These are phyloP conservation scores for Endoconidiophora polonica DNA, from an alignment of 2,329 filamentous ascomycete genomes.

Conservation along the genomic window DNA sequence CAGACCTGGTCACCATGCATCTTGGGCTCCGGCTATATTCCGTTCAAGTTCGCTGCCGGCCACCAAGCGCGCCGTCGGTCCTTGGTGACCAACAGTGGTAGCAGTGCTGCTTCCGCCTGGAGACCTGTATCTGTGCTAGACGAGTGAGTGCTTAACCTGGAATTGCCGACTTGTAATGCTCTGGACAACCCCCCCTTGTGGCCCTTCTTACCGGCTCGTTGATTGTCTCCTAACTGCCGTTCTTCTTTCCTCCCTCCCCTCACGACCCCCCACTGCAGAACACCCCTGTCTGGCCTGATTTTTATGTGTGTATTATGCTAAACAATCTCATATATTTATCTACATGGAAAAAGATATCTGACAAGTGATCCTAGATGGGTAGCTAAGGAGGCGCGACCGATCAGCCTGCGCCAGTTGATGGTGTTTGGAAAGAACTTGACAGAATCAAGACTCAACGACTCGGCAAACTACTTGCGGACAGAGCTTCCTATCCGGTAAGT, in stretches of 20 bases:
- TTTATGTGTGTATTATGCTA: neutral
- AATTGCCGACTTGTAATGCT: no score
- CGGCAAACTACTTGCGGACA: conserved; percentile 91
- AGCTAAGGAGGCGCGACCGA: conserved; percentile 78
- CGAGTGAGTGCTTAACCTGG: conserved; percentile 32
- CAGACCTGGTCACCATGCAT: no score
- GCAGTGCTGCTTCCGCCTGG: conserved; percentile 29
- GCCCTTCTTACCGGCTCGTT: neutral
- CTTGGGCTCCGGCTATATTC: no score
- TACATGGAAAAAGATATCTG: conserved; percentile 12
- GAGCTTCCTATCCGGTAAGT: conserved; percentile 70
- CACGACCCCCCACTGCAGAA: neutral
- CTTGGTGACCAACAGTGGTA: no score
- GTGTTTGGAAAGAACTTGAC: conserved; percentile 92
- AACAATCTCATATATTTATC: neutral
- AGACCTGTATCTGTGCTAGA: conserved; percentile 46
- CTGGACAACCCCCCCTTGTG: no score
- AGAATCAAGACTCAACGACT: conserved; percentile 75
- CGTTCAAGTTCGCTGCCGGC: neutral
- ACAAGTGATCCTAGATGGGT: conserved; percentile 54
- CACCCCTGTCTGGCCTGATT: no score
- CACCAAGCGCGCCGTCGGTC: no score
- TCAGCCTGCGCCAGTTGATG: conserved; percentile 88
- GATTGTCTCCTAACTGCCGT: neutral
- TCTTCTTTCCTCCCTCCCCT: neutral